phyloP scores from a whole-genome alignment of 768 basidiomycete genomes.

The Suillus alpinus region DNA sequence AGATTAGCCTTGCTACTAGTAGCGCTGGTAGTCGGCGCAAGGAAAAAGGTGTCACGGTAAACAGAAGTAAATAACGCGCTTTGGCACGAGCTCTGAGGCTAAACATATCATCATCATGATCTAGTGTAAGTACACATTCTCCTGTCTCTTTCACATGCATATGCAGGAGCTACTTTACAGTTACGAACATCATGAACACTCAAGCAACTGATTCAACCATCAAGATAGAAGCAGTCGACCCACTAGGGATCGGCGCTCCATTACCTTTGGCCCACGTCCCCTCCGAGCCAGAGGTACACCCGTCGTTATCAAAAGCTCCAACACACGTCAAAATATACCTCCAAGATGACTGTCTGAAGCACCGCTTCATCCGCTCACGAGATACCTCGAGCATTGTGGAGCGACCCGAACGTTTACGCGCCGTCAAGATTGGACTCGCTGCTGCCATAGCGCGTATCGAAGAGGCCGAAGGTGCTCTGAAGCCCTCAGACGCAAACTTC shows the following conservation, averaged over 20 bases:
- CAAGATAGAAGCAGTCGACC: background rate
- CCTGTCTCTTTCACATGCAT: background rate
- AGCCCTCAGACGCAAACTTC: background rate
- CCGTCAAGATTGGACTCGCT: constrained; percentile 78
- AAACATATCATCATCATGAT: background rate
- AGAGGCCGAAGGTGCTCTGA: constrained; percentile 14
- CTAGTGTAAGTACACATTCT: background rate
- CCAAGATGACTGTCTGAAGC: constrained; percentile 72
- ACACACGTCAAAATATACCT: constrained; percentile 35
- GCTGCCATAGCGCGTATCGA: constrained; percentile 77
- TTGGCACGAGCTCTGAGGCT: background rate
- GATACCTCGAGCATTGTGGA: constrained; percentile 82
- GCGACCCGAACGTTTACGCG: constrained; percentile 83
- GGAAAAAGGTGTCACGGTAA: background rate
- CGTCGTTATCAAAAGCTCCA: background rate
- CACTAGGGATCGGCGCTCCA: background rate
- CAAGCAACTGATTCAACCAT: background rate
- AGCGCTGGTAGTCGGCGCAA: too few relatives aligned
- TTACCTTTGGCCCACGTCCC: background rate
- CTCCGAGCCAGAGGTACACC: background rate
- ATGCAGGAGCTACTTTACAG: background rate
- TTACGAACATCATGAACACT: background rate
- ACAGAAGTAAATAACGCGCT: constrained; percentile 1
- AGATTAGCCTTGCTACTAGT: too few relatives aligned
- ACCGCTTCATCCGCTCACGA: constrained; percentile 74